Conservation (phyloP, 495 filamentous ascomycete species). For the Podospora pseudopauciseta region DNA sequence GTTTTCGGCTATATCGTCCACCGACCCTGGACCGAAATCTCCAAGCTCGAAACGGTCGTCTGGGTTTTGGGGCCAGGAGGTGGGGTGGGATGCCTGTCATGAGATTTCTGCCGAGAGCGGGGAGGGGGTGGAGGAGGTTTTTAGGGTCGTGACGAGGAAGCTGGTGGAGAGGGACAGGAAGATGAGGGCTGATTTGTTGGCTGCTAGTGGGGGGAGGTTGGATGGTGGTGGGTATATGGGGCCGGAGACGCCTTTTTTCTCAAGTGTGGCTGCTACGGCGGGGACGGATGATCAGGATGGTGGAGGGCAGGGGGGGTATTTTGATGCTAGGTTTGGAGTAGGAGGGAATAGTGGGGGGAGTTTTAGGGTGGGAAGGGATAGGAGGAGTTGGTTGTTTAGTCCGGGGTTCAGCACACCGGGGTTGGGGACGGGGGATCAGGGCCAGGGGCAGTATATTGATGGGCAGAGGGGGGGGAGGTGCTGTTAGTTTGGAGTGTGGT, state of each 20-base stretch:
- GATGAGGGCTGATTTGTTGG: slow-evolving; percentile 53
- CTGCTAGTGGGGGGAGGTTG: slow-evolving; percentile 38
- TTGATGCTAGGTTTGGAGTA: slow-evolving; percentile 32
- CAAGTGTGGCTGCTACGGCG: not conserved
- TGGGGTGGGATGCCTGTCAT: slow-evolving; percentile 94
- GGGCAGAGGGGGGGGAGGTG: slow-evolving; percentile 11
- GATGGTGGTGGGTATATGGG: slow-evolving; percentile 2
- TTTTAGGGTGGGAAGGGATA: slow-evolving; percentile 59
- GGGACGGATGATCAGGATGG: slow-evolving; percentile 18
- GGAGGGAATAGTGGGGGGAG: slow-evolving; percentile 47
- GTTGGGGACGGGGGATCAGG: slow-evolving; percentile 27
- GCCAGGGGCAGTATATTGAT: slow-evolving; percentile 32
- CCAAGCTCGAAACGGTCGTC: slow-evolving; percentile 74
- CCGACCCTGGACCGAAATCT: slow-evolving; percentile 50
- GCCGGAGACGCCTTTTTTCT: not conserved
- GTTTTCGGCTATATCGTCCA: not conserved
- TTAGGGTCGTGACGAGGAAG: slow-evolving; percentile 89
- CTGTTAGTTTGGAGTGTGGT: slow-evolving; percentile 8
- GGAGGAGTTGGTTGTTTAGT: slow-evolving; percentile 58
- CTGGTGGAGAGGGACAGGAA: slow-evolving; percentile 86
- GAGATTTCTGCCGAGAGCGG: slow-evolving; percentile 93
- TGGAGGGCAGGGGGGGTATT: slow-evolving; percentile 39
- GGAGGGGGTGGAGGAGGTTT: slow-evolving; percentile 96
- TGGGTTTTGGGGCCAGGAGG: slow-evolving; percentile 87
- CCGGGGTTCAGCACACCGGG: slow-evolving; percentile 52